Evolutionary conservation across 2,329 filamentous ascomycete species (phyloP).

Genomic region (Fusarium poae): DNA sequence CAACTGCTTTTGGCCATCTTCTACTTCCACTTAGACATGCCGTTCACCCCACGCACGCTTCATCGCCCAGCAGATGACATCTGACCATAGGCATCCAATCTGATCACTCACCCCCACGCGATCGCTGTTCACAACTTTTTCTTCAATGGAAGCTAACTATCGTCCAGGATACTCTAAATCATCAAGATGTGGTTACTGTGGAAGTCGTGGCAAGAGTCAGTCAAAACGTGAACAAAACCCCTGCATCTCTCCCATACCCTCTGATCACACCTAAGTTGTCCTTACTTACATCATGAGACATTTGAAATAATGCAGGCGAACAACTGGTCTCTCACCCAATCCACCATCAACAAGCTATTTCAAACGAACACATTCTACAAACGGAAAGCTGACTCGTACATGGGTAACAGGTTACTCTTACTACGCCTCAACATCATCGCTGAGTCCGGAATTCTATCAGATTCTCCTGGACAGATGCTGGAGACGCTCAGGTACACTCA

Average conservation of each 20-base stretch:
- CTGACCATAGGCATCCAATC: constrained; percentile 23
- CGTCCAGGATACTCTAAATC: constrained; percentile 65
- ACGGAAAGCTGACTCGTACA: constrained; percentile 41
- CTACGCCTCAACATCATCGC: constrained; percentile 72
- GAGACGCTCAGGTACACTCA: constrained; percentile 77
- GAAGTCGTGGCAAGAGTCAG: constrained; percentile 62
- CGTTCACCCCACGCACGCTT: constrained; percentile 29
- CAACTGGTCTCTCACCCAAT: constrained; percentile 1
- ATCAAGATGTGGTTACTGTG: constrained; percentile 67
- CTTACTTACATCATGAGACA: constrained; percentile 16
- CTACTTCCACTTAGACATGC: constrained; percentile 4
- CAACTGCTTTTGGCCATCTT: constrained; percentile 2
- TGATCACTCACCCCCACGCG: constrained; percentile 43
- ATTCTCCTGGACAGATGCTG: constrained; percentile 79
- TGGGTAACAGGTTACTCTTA: constrained; percentile 75
- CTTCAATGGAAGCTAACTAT: constrained; percentile 37
- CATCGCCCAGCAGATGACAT: constrained; percentile 19
- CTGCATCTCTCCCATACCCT: constrained; percentile 12
- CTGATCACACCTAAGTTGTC: constrained; percentile 4
- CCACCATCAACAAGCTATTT: constrained; percentile 1
- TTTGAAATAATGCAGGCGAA: constrained; percentile 5
- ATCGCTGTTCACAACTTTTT: constrained; percentile 19
- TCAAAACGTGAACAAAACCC: constrained; percentile 59
- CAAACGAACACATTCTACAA: constrained; percentile 10
- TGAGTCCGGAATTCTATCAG: constrained; percentile 78